Evolutionary conservation across 257 asterid genomes (phyloP).

Genomic region (Penstemon barbatus): DNA sequence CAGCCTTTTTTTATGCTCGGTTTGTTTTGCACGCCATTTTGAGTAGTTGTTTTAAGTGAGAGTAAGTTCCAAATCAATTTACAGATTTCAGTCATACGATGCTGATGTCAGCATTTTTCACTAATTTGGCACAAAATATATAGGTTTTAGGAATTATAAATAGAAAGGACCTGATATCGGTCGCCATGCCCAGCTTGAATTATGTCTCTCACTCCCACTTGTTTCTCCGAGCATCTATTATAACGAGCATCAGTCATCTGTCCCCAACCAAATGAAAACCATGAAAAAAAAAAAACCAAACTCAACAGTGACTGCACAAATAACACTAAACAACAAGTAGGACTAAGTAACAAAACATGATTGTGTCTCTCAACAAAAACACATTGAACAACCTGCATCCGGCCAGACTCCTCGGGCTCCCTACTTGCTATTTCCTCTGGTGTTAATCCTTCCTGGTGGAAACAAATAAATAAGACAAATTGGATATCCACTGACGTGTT

Average conservation of each 20-base stretch:
- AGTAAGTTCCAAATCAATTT: background rate
- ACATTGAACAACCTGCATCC: slow-evolving; percentile 54
- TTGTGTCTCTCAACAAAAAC: slow-evolving; percentile 18
- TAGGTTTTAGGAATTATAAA: background rate
- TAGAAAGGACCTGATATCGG: slow-evolving; percentile 67
- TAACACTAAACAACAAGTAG: background rate
- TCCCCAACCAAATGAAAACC: slow-evolving; percentile 15
- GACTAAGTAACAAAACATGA: slow-evolving; percentile 6
- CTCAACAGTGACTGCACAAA: background rate
- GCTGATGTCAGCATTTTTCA: background rate
- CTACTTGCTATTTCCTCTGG: slow-evolving; percentile 71
- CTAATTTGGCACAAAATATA: background rate
- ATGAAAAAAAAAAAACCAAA: background rate
- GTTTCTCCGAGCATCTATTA: slow-evolving; percentile 63
- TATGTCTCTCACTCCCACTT: slow-evolving; percentile 66
- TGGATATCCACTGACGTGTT: background rate
- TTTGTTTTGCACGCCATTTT: no score
- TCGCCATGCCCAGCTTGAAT: slow-evolving; percentile 74
- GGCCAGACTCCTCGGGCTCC: slow-evolving; percentile 73
- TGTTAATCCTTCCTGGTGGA: slow-evolving; percentile 79
- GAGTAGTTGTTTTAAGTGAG: background rate
- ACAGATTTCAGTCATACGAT: background rate
- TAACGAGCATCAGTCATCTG: slow-evolving; percentile 96
- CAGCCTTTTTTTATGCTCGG: no score
- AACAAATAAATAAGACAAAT: slow-evolving; percentile 16